These are phyloP conservation scores for Moniliophthora roreri DNA, from an alignment of 1,284 basidiomycete genomes.

Conservation along the genomic window DNA sequence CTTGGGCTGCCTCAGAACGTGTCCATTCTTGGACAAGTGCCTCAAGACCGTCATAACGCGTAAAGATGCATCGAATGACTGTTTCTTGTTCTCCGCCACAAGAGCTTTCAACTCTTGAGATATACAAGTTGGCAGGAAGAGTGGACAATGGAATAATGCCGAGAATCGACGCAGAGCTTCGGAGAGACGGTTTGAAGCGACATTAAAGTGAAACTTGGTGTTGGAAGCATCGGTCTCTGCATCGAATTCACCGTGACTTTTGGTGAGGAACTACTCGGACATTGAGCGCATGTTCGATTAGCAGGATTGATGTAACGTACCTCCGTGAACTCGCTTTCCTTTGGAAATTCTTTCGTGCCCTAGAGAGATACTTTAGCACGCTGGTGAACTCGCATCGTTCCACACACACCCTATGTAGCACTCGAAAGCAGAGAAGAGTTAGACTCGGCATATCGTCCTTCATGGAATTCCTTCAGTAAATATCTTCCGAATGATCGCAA, in stretches of 20 bases:
- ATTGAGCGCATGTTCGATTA: no score
- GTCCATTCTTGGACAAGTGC: conserved; percentile 44
- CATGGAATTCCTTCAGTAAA: no score
- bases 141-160: conserved; percentile 66
- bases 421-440: conserved; percentile 63
- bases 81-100: conserved; percentile 73
- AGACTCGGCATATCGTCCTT: conserved; percentile 40
- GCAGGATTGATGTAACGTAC: neutral
- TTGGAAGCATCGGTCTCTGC: conserved; percentile 64
- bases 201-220: conserved; percentile 66
- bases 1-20: conserved; percentile 66
- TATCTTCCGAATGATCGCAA: neutral
- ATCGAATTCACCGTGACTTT: conserved; percentile 62
- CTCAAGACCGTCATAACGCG: conserved; percentile 66
- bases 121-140: conserved; percentile 62
- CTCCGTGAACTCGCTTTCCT: conserved; percentile 1
- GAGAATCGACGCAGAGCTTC: conserved; percentile 64
- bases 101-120: conserved; percentile 71
- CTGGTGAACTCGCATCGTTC: conserved; percentile 16
- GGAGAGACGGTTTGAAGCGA: conserved; percentile 47
- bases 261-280: conserved; percentile 30
- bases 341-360: conserved; percentile 43
- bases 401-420: conserved; percentile 34
- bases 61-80: conserved; percentile 63
- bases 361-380: conserved; percentile 18